Evolutionary conservation across 1,284 basidiomycete genomes (phyloP).

Genomic region (Melampsora americana): DNA sequence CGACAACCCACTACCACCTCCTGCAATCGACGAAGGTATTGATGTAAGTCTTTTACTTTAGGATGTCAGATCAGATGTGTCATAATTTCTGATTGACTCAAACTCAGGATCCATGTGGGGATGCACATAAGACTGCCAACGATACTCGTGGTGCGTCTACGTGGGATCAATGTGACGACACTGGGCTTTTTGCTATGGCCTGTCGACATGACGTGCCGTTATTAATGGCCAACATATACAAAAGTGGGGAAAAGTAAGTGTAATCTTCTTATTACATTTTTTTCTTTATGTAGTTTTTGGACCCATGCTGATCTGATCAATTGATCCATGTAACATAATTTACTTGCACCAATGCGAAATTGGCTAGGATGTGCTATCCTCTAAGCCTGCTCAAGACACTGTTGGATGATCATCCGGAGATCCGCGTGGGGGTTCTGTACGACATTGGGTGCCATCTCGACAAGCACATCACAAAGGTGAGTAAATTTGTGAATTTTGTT

Average conservation of each 20-base stretch:
- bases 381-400: background rate
- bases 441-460: constrained; percentile 25
- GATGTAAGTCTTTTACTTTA: background rate
- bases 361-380: constrained; percentile 6
- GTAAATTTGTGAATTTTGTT: background rate
- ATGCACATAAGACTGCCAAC: background rate
- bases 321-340: no score
- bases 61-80: background rate
- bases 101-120: constrained; percentile 3
- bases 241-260: constrained; percentile 16
- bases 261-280: no score
- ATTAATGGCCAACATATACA: background rate
- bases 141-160: background rate
- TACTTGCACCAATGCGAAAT: no score
- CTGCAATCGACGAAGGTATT: background rate
- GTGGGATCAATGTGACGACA: constrained; percentile 12
- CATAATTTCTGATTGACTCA: no score
- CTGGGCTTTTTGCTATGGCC: constrained; percentile 4
- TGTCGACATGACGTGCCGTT: constrained; percentile 17
- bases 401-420: background rate
- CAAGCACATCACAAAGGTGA: constrained; percentile 19
- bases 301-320: no score
- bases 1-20: background rate
- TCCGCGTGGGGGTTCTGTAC: background rate
- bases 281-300: no score